phyloP scores from a whole-genome alignment of 176 grass and related monocot genomes.

The Luzula sylvatica region DNA sequence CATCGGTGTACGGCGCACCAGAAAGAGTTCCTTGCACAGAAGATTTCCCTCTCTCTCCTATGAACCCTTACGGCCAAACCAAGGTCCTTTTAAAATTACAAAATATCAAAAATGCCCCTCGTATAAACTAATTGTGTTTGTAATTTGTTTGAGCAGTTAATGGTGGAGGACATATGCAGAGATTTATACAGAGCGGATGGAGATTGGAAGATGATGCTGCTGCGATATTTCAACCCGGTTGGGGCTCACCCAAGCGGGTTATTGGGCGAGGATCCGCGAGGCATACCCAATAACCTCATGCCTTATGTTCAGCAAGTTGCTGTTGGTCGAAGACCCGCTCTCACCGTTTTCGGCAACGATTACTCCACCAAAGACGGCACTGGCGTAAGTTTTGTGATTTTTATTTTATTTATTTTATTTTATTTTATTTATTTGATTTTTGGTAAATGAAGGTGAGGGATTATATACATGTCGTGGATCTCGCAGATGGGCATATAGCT shows the following conservation, averaged over 20 bases:
- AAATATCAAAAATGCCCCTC: too few species aligned
- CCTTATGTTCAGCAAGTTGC: conserved; percentile 97
- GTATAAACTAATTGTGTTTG: too few species aligned
- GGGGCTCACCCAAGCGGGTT: conserved; percentile 68
- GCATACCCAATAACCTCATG: conserved; percentile 92
- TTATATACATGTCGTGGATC: conserved; percentile 78
- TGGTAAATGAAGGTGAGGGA: conserved; percentile 43
- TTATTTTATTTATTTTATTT: too few species aligned
- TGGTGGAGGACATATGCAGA: conserved; percentile 82
- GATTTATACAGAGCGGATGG: conserved; percentile 48
- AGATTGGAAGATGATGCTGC: conserved; percentile 87
- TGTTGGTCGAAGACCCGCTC: conserved; percentile 56
- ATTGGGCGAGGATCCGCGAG: conserved; percentile 79
- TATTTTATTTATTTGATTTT: conserved; percentile 23
- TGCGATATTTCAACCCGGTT: conserved; percentile 95
- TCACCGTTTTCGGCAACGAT: conserved; percentile 81
- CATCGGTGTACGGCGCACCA: conserved; percentile 97
- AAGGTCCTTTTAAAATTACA: conserved; percentile 45
- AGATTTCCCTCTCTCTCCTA: conserved; percentile 71
- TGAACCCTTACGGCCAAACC: conserved; percentile 85
- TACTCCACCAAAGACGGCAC: conserved; percentile 88
- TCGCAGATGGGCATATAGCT: conserved; percentile 78
- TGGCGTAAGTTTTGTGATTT: conserved; percentile 33
- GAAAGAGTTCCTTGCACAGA: conserved; percentile 94
- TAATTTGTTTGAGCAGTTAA: conserved; percentile 49